phyloP scores from a whole-genome alignment of 176 grass and related monocot genomes.

The Guadua angustifolia region DNA sequence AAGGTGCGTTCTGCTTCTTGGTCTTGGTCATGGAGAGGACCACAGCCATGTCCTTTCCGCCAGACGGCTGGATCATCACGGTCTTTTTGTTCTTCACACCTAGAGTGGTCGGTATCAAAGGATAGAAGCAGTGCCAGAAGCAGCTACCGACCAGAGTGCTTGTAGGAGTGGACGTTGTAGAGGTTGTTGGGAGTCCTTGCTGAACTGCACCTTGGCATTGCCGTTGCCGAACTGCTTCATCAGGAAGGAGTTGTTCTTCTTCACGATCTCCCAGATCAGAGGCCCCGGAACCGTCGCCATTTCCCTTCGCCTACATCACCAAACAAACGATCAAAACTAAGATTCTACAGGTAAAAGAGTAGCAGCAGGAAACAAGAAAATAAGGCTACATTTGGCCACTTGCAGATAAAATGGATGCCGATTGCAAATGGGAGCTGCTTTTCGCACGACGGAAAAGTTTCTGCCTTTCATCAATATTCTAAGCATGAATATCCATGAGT shows the following conservation, averaged over 20 bases:
- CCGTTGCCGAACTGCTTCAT: constrained; percentile 90
- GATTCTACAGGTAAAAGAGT: background rate
- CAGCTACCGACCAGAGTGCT: constrained; percentile 61
- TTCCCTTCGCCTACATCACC: constrained; percentile 29
- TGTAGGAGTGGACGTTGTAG: constrained; percentile 89
- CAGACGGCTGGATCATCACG: constrained; percentile 48
- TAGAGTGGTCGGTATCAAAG: background rate
- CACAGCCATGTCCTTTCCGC: constrained; percentile 55
- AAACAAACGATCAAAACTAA: background rate
- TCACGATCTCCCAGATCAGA: constrained; percentile 94
- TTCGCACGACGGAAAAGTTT: background rate
- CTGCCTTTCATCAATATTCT: background rate
- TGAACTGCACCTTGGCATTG: constrained; percentile 90
- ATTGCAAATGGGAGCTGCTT: background rate
- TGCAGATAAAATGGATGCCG: background rate
- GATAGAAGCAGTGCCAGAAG: background rate
- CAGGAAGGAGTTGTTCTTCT: constrained; percentile 84
- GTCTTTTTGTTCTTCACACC: constrained; percentile 61
- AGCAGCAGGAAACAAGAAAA: background rate
- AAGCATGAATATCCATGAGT: background rate
- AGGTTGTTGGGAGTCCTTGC: constrained; percentile 96
- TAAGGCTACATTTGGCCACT: background rate
- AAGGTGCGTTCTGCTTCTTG: constrained; percentile 81
- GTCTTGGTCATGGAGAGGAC: constrained; percentile 66
- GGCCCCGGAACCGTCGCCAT: constrained; percentile 78